Evolutionary conservation across 106 monocot species (phyloP).

Genomic region (Apostasia shenzhenica): DNA sequence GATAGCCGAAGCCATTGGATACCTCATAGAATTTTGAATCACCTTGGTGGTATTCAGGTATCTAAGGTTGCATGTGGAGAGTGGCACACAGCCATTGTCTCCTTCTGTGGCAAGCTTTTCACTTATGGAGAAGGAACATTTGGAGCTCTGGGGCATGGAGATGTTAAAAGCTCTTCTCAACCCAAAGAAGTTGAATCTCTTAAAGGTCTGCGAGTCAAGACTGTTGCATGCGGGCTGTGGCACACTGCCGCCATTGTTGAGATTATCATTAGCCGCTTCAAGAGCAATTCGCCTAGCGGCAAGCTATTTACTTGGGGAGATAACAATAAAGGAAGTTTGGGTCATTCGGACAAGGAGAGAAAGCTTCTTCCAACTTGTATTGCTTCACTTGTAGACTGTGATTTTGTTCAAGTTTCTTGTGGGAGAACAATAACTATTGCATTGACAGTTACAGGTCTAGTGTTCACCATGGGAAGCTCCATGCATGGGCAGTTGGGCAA

Average conservation of each 20-base stretch:
- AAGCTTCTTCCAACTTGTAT: constrained; percentile 53
- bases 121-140: constrained; percentile 67
- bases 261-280: constrained; percentile 18
- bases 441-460: constrained; percentile 36
- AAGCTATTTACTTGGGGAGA: constrained; percentile 70
- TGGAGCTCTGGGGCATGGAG: constrained; percentile 64
- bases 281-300: constrained; percentile 28
- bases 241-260: constrained; percentile 61
- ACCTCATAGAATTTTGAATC: constrained; percentile 31
- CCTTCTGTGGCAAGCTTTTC: constrained; percentile 38
- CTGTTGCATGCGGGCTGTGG: constrained; percentile 59
- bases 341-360: constrained; percentile 35
- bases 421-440: constrained; percentile 40
- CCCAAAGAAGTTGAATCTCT: constrained; percentile 53
- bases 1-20: constrained; percentile 35
- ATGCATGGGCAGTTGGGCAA: constrained; percentile 39
- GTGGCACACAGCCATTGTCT: constrained; percentile 53
- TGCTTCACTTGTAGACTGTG: constrained; percentile 38
- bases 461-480: constrained; percentile 43
- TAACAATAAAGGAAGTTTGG: constrained; percentile 40
- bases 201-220: constrained; percentile 42
- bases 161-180: constrained; percentile 26
- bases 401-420: constrained; percentile 53
- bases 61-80: constrained; percentile 49
- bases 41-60: constrained; percentile 26